These are phyloP conservation scores for Colletotrichum siamense DNA, from an alignment of 2,329 filamentous ascomycete genomes.

Conservation along the genomic window DNA sequence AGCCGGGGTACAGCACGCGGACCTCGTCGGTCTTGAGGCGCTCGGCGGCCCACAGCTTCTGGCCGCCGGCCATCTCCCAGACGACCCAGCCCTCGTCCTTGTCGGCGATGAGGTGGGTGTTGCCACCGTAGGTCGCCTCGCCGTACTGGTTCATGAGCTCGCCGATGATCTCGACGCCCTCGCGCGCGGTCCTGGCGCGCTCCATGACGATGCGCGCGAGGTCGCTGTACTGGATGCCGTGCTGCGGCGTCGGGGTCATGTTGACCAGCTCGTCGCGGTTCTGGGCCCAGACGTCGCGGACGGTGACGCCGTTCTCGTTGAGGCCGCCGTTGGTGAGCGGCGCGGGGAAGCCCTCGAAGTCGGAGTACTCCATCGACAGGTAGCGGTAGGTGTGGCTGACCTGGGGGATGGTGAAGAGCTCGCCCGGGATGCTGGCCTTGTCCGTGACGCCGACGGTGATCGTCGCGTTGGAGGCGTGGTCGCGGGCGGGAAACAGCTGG, in stretches of 20 bases:
- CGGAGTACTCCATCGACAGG: slow-evolving; percentile 35
- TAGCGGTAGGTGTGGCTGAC: slow-evolving; percentile 29
- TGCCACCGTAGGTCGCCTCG: slow-evolving; percentile 47
- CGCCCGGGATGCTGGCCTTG: slow-evolving; percentile 38
- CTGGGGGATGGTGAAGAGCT: slow-evolving; percentile 30
- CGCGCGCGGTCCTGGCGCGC: slow-evolving; percentile 41
- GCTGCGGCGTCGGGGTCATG: slow-evolving; percentile 45
- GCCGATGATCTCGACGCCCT: slow-evolving; percentile 48
- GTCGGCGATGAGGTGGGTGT: slow-evolving; percentile 45
- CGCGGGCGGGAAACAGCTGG: slow-evolving; percentile 45
- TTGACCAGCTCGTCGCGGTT: slow-evolving; percentile 42
- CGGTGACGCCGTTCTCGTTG: slow-evolving; percentile 45
- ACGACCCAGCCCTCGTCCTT: slow-evolving; percentile 33
- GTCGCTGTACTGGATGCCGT: slow-evolving; percentile 45
- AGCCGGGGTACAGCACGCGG: slow-evolving; percentile 31
- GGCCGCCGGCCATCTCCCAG: slow-evolving; percentile 32
- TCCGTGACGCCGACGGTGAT: slow-evolving; percentile 47
- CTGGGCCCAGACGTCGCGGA: slow-evolving; percentile 46
- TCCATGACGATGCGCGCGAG: slow-evolving; percentile 44
- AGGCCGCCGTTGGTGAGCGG: slow-evolving; percentile 49
- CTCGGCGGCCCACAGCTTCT: slow-evolving; percentile 31
- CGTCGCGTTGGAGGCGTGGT: slow-evolving; percentile 44
- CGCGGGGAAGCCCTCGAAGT: slow-evolving; percentile 47
- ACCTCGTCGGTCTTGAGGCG: slow-evolving; percentile 27
- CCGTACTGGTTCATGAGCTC: slow-evolving; percentile 42